These are phyloP conservation scores for Amanita phalloides DNA, from an alignment of 768 basidiomycete species.

Conservation along the genomic window DNA sequence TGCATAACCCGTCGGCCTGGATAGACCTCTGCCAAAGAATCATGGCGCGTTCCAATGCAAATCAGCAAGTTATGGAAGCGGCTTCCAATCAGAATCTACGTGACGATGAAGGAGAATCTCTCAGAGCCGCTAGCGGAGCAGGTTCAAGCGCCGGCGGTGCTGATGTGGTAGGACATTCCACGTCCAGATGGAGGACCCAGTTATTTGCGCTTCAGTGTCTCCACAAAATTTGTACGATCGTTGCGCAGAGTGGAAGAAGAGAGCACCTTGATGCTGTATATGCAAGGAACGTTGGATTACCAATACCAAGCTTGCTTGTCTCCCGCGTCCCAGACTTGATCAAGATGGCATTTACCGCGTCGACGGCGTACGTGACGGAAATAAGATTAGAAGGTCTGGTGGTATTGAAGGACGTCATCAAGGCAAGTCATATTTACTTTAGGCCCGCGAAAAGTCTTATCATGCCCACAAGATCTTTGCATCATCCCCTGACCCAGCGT, in stretches of 20 bases:
- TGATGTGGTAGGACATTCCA: slow-evolving; percentile 24
- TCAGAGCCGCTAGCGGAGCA: slow-evolving; percentile 22
- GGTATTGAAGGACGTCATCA: slow-evolving; percentile 85
- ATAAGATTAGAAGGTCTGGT: slow-evolving; percentile 86
- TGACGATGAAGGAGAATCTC: slow-evolving; percentile 92
- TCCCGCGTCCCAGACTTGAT: slow-evolving; percentile 88
- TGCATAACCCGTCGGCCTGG: slow-evolving; percentile 93
- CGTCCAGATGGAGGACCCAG: slow-evolving; percentile 93
- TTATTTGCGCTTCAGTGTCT: slow-evolving; percentile 89
- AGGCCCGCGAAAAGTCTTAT: not conserved
- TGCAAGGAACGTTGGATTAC: slow-evolving; percentile 51
- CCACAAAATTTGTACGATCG: slow-evolving; percentile 76
- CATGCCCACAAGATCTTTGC: slow-evolving; percentile 64
- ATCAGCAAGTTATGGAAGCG: slow-evolving; percentile 62
- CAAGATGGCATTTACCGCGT: slow-evolving; percentile 96
- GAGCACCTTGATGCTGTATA: slow-evolving; percentile 79
- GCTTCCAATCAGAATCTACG: slow-evolving; percentile 41
- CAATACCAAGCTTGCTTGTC: slow-evolving; percentile 53
- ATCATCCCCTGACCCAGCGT: slow-evolving; percentile 81
- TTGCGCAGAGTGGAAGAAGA: slow-evolving; percentile 56
- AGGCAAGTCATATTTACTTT: slow-evolving; percentile 34
- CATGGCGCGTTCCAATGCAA: slow-evolving; percentile 88
- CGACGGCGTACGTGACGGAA: slow-evolving; percentile 92
- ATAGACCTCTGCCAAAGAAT: slow-evolving; percentile 96
- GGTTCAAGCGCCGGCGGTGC: not conserved